Conservation (phyloP, 2,329 filamentous ascomycete genomes). For the Geosmithia flava region DNA sequence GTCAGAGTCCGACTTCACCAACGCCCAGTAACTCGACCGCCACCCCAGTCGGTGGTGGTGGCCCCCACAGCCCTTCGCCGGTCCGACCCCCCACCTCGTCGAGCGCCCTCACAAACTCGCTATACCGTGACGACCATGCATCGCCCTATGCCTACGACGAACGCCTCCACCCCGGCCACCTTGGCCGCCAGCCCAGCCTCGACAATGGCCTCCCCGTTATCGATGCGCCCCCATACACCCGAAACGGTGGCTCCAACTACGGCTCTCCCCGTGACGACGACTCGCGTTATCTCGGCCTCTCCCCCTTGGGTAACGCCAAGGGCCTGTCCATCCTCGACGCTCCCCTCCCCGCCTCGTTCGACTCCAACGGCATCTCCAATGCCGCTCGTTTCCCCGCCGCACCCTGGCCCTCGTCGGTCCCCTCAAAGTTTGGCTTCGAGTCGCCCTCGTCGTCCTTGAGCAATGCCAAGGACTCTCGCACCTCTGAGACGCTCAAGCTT, state of each 20-base stretch:
- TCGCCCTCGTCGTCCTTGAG: slow-evolving; percentile 67
- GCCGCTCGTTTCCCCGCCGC: slow-evolving; percentile 68
- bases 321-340: slow-evolving; percentile 85
- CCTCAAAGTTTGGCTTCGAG: slow-evolving; percentile 81
- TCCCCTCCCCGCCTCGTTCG: slow-evolving; percentile 85
- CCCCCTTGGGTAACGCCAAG: slow-evolving; percentile 53
- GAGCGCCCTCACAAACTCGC: slow-evolving; percentile 51
- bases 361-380: slow-evolving; percentile 89
- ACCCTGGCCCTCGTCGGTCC: slow-evolving; percentile 84
- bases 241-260: slow-evolving; percentile 43
- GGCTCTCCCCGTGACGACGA: slow-evolving; percentile 72
- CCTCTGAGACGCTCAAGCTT: slow-evolving; percentile 51
- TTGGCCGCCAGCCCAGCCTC: slow-evolving; percentile 36
- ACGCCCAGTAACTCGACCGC: slow-evolving; percentile 16
- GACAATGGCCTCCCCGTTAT: slow-evolving; percentile 45
- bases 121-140: slow-evolving; percentile 30
- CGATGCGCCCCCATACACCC: slow-evolving; percentile 31
- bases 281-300: slow-evolving; percentile 54
- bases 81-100: slow-evolving; percentile 47
- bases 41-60: slow-evolving; percentile 1
- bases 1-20: slow-evolving; percentile 26
- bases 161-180: slow-evolving; percentile 22
- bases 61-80: slow-evolving; percentile 15
- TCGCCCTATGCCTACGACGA: slow-evolving; percentile 28
- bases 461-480: slow-evolving; percentile 45